phyloP scores from a whole-genome alignment of 1,284 basidiomycete genomes.

The Gomphus bonarii region DNA sequence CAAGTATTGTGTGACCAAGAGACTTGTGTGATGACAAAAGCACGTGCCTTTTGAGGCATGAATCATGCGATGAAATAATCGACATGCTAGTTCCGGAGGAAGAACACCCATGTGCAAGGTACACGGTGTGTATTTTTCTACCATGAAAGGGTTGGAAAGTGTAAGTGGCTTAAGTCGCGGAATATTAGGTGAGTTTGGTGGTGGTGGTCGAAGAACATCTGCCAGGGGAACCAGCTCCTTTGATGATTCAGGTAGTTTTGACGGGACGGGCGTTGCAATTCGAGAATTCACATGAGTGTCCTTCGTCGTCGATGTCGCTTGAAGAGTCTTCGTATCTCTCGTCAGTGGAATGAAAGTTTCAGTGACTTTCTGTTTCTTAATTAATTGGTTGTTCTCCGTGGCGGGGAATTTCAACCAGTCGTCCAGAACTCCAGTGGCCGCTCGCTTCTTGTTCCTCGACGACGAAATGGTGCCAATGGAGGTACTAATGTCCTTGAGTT shows the following conservation, averaged over 20 bases:
- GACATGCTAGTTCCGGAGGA: constrained; percentile 60
- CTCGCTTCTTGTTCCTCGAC: constrained; percentile 23
- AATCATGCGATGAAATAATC: constrained; percentile 60
- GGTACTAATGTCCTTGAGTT: constrained; percentile 12
- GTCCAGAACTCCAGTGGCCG: constrained; percentile 29
- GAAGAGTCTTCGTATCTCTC: background rate
- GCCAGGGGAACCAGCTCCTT: constrained; percentile 39
- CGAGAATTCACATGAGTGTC: constrained; percentile 7
- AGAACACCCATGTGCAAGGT: constrained; percentile 61
- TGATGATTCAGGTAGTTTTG: constrained; percentile 11
- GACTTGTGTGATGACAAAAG: background rate
- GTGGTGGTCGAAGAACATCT: constrained; percentile 43
- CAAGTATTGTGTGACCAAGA: background rate
- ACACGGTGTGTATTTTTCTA: constrained; percentile 66
- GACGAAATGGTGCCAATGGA: background rate
- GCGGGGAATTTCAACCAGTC: constrained; percentile 37
- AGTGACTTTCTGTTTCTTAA: constrained; percentile 13
- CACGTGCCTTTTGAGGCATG: constrained; percentile 33
- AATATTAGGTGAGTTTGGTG: constrained; percentile 26
- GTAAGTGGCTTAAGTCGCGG: constrained; percentile 41
- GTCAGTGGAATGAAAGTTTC: background rate
- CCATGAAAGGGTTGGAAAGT: constrained; percentile 44
- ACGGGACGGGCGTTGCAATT: constrained; percentile 1
- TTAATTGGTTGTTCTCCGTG: constrained; percentile 13
- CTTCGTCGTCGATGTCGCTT: constrained; percentile 3